Conservation (phyloP, 768 basidiomycete genomes). For the Tylopilus sp. region DNA sequence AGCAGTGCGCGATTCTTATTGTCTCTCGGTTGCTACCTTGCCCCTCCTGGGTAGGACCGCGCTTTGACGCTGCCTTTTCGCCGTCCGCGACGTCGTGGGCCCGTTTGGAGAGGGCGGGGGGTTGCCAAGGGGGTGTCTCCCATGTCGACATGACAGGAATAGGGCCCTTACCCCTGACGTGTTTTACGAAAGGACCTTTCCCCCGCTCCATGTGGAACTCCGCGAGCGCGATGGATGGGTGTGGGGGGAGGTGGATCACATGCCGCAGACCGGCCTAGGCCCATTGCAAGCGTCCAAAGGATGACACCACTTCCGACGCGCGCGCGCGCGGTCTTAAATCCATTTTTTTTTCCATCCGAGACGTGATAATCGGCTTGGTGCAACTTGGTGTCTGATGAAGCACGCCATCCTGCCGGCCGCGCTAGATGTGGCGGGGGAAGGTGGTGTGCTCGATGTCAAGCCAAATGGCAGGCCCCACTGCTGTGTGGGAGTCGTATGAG, state of each 20-base stretch:
- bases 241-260: too few relatives aligned
- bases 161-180: not conserved
- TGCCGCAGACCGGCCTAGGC: too few relatives aligned
- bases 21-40: not conserved
- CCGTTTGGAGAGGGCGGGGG: not conserved
- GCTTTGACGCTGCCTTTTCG: not conserved
- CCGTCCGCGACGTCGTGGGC: slow-evolving; percentile 4
- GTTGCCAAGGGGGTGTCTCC: not conserved
- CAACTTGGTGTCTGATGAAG: too few relatives aligned
- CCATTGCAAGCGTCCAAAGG: too few relatives aligned
- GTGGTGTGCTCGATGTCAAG: not conserved
- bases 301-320: not conserved
- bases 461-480: too few relatives aligned
- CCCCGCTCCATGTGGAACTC: not conserved
- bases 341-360: not conserved
- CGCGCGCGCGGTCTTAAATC: not conserved
- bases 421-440: not conserved
- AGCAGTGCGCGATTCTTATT: not conserved
- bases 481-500: not conserved
- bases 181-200: not conserved
- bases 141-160: not conserved
- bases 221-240: not conserved
- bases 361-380: too few relatives aligned
- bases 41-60: too few relatives aligned
- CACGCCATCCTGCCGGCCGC: not conserved